These are phyloP conservation scores for Nannochloropsis salina DNA, from an alignment of 108 stramenopile genomes.

Conservation along the genomic window DNA sequence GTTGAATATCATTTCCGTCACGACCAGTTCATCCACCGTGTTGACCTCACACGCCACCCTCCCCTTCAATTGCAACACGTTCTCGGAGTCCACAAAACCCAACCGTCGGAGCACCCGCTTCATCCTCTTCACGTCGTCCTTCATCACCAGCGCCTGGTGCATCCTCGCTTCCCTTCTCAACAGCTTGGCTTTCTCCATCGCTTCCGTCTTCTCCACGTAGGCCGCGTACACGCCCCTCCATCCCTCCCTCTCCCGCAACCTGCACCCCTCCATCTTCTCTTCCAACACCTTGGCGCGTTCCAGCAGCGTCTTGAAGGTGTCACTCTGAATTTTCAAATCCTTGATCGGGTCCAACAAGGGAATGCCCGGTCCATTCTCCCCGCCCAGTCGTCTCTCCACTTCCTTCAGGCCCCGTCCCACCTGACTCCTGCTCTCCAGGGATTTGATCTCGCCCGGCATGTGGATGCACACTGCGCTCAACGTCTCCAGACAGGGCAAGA, in stretches of 20 bases:
- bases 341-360: slow-evolving; percentile 82
- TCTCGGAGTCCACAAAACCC: slow-evolving; percentile 83
- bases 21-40: slow-evolving; percentile 91
- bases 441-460: slow-evolving; percentile 64
- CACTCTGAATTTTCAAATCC: slow-evolving; percentile 73
- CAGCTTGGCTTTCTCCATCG: slow-evolving; percentile 63
- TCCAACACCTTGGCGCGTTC: slow-evolving; percentile 55
- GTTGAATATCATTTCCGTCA: slow-evolving; percentile 88
- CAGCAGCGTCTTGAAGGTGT: slow-evolving; percentile 68
- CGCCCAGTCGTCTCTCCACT: slow-evolving; percentile 64
- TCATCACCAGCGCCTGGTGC: slow-evolving; percentile 81
- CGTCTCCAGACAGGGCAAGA: slow-evolving; percentile 64
- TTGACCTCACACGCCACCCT: slow-evolving; percentile 97
- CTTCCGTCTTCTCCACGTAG: slow-evolving; percentile 64
- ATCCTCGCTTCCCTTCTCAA: slow-evolving; percentile 68
- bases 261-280: slow-evolving; percentile 26
- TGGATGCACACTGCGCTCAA: slow-evolving; percentile 74
- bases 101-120: slow-evolving; percentile 84
- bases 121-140: slow-evolving; percentile 89
- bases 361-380: slow-evolving; percentile 28
- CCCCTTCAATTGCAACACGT: slow-evolving; percentile 94
- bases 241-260: slow-evolving; percentile 27
- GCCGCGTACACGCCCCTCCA: slow-evolving; percentile 9
- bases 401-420: slow-evolving; percentile 65
- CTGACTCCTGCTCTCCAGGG: slow-evolving; percentile 59